phyloP scores from a whole-genome alignment of 2,329 filamentous ascomycete species.

The Venturiaceae sp. region DNA sequence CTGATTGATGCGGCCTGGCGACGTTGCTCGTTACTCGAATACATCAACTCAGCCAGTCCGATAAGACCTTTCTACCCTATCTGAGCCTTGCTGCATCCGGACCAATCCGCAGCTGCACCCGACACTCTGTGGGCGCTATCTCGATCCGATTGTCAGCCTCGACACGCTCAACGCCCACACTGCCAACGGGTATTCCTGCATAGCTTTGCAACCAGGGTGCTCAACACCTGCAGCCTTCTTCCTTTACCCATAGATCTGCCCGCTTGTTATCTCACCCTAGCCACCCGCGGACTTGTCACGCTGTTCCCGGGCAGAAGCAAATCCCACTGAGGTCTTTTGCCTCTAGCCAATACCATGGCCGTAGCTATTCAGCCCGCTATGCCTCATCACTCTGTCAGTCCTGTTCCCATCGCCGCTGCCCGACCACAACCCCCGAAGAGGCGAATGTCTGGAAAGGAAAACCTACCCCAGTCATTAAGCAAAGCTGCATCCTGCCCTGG shows the following conservation, averaged over 20 bases:
- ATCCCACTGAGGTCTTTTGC: background rate
- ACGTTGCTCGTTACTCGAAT: background rate
- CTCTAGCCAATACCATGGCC: conserved; percentile 25
- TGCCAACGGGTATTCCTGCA: background rate
- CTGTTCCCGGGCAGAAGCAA: background rate
- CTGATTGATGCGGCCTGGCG: background rate
- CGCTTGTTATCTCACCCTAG: background rate
- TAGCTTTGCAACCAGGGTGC: background rate
- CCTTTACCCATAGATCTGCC: background rate
- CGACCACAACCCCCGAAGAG: conserved; percentile 26
- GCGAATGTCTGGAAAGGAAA: conserved; percentile 32
- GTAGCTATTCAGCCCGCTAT: conserved; percentile 37
- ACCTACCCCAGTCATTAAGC: conserved; percentile 24
- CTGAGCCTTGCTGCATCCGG: background rate
- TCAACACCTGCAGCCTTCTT: background rate
- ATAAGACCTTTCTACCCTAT: conserved; percentile 1
- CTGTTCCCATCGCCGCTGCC: conserved; percentile 36
- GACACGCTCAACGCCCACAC: background rate
- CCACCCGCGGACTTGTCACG: background rate
- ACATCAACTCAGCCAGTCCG: background rate
- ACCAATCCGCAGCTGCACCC: background rate
- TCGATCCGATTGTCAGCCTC: conserved; percentile 2
- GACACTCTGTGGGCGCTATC: background rate
- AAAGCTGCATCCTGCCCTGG: conserved; percentile 19
- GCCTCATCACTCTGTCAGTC: conserved; percentile 27